Conservation (phyloP, 1,284 basidiomycete species). For the Inonotus hispidus region DNA sequence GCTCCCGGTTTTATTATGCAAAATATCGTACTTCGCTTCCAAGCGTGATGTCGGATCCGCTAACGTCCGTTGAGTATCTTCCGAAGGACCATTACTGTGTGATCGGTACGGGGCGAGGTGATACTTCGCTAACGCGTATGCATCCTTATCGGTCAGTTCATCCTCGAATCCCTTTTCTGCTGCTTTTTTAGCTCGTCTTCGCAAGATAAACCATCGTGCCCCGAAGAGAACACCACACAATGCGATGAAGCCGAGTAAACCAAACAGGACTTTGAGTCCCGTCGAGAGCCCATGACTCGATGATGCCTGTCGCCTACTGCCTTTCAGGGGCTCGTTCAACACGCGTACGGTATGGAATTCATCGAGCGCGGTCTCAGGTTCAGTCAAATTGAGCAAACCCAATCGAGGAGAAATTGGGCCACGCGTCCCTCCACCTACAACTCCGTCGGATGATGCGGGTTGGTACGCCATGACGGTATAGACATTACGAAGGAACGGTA, state of each 20-base stretch:
- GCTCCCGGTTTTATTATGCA: slow-evolving; percentile 26
- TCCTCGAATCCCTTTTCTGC: slow-evolving; percentile 9
- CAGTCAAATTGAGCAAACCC: slow-evolving; percentile 54
- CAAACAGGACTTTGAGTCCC: slow-evolving; percentile 56
- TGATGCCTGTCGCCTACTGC: slow-evolving; percentile 8
- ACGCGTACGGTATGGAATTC: slow-evolving; percentile 67
- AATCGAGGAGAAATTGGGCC: slow-evolving; percentile 39
- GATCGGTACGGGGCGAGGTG: slow-evolving; percentile 21
- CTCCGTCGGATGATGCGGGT: slow-evolving; percentile 38
- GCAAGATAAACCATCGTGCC: slow-evolving; percentile 42
- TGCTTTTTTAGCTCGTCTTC: slow-evolving; percentile 20
- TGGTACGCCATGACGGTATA: slow-evolving; percentile 70
- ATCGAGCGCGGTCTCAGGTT: slow-evolving; percentile 48
- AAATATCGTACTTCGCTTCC: slow-evolving; percentile 12
- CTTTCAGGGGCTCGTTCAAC: slow-evolving; percentile 46
- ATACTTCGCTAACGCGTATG: slow-evolving; percentile 19
- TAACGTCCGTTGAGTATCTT: slow-evolving; percentile 29
- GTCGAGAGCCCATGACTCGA: slow-evolving; percentile 33
- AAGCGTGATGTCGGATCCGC: slow-evolving; percentile 30
- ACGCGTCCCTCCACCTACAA: slow-evolving; percentile 32
- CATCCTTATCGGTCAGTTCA: slow-evolving; percentile 8
- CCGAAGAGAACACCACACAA: slow-evolving; percentile 50
- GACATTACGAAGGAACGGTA: slow-evolving; percentile 67
- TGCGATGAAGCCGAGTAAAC: slow-evolving; percentile 48
- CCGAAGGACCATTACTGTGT: slow-evolving; percentile 24